Base-by-base conservation (phyloP, 371 early-diverging fungal species). In the Mucor ambiguus region DNA sequence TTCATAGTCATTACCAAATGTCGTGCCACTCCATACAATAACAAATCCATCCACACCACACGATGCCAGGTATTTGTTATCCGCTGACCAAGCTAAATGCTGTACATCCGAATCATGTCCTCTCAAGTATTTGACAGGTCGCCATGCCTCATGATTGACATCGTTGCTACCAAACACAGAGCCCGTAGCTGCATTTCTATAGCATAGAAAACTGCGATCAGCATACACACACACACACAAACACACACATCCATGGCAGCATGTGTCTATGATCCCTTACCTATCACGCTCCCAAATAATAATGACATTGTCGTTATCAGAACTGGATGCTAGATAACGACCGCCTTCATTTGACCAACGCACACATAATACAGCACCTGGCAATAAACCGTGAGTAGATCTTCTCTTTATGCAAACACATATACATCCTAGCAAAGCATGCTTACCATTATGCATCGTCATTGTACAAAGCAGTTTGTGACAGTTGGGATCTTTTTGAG, bases 51-150 rank as follows among this genome's bases (percentile, higher is more conserved):
- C 97, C 24, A 96, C 85, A 58, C 95, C 95, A 74, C 96, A 95
- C 3, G 97, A 94, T 3, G 98, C 98, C 55, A 98, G 79, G 63
- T 89, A 94, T 20, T 82, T 79, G 68, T 92, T 90, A 58, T 93
- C 91, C n/a, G 87, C 89, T 14, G 98, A 94, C 98, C 98, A 98
- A 1, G 95, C 89, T n/a, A 98, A 72, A 65, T 96, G 96, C 48
- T 88, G 88, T 10, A 98, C 96, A 75, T 97, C 97, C 89, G 96
- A 96, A 63, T 92, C 94, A 70, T 97, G 98, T 11, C 95, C 96
- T 49, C 91, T 82, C n/a, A 97, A 83, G 58, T 94, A 86, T 58
- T 90, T 89, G 29, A 88, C 78, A 11, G 90, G 88, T 64, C 91
- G 80, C 92, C 94, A 97, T 11, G 84, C 82, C 71, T 96, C 96